Base-by-base conservation (phyloP, 139 green algal genomes). In the Closterium sp. region DNA sequence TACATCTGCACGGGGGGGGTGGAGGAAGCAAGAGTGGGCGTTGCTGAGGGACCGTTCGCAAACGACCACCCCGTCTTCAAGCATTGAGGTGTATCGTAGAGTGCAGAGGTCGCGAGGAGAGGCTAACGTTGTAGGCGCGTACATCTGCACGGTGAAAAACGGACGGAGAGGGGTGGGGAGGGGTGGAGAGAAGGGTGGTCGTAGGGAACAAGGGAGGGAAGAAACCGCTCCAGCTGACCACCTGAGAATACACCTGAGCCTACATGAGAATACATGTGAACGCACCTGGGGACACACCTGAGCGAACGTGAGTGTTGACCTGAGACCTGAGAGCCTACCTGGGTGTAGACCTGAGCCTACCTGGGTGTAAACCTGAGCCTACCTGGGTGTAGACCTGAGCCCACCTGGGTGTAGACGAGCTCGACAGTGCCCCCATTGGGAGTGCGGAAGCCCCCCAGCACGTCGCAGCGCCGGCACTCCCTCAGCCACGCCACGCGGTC, bases 351-450 rank as follows among this genome's bases (percentile, higher is more conserved):
- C n/a, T n/a, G n/a, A n/a, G n/a, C n/a, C n/a, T n/a, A n/a, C n/a
- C n/a, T 76, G 55, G 55, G 16, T 3, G 12, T 28, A 4, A 2
- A 76, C 55, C 55, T 76, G 55, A 76, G 55, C 12, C 16, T 19
- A 76, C 55, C 55, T 76, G 55, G 55, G 16, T 3, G 12, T 28
- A 4, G 3, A 33, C 9, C 33, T 88, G 88, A 30, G 86, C 90
- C 16, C 31, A 93, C 91, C 91, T 94, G 91, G 21, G 91, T 94
- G 85, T 94, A 94, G 85, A 94, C 38, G 43, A 94, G 88, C 88
- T 94, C 91, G 0, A 94, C 91, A 31, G 38, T 90, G 84, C 90
- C 90, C 7, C 88, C 91, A 33, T 90, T 34, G 36, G 88, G 33
- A 12, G 91, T 93, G 81, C 88, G 64, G 85, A 94, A 94, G 31